These are phyloP conservation scores for Polymyxa betae DNA, from an alignment of 208 protist species.

Conservation along the genomic window DNA sequence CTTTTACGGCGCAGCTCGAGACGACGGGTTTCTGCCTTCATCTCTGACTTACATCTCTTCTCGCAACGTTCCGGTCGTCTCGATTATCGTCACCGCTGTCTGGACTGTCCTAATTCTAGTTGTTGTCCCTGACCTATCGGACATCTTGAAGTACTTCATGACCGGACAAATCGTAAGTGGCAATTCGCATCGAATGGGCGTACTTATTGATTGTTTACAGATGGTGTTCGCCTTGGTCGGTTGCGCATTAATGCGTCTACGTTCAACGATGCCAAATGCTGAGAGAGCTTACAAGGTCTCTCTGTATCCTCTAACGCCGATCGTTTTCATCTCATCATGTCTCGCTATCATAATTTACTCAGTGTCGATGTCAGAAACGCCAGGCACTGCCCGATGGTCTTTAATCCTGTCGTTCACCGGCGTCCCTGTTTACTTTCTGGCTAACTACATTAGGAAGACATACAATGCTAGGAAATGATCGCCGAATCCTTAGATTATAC, in stretches of 20 bases:
- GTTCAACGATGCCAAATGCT: neutral
- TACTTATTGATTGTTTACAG: neutral
- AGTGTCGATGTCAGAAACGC: neutral
- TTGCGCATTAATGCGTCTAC: neutral
- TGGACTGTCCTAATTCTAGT: neutral
- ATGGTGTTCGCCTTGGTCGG: neutral
- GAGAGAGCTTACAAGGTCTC: neutral
- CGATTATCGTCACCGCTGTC: neutral
- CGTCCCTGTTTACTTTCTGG: neutral
- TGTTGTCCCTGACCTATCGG: neutral
- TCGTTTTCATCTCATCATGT: neutral
- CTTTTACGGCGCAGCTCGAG: neutral
- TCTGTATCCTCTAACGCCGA: neutral
- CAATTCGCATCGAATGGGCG: neutral
- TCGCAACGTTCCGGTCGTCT: neutral
- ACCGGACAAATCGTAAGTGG: neutral
- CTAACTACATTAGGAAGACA: neutral
- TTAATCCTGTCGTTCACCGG: neutral
- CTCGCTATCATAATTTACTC: neutral
- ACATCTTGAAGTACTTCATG: neutral
- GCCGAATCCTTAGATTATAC: no score
- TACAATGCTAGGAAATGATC: no score
- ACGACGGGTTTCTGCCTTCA: neutral
- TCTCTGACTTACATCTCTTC: neutral
- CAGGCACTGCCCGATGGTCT: neutral